Base-by-base conservation (phyloP, 2,329 filamentous ascomycete species). In the Didymellaceae sp. region DNA sequence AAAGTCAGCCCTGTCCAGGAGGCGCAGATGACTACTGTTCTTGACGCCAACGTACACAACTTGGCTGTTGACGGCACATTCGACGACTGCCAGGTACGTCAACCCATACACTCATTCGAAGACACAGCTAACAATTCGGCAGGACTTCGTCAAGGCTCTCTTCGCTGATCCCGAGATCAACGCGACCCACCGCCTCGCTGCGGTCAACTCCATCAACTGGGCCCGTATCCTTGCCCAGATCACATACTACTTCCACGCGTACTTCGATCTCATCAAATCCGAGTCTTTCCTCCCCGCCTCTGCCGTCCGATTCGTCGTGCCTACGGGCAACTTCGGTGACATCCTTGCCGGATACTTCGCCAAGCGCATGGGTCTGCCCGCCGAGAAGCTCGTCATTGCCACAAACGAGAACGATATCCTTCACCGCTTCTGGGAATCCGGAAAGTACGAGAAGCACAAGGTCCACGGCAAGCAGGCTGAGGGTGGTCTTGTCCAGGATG, bases 361-460 rank as follows among this genome's bases (percentile, higher is more conserved):
- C 16, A 87, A 88, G 63, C 82, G 86, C 63, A 96, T 96, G 91
- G 92, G 91, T 47, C 82, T 97, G 3, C 92, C 92, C 3, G 80
- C 87, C 3, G 88, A 94, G 57, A 96, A 93, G 77, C 85, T 99
- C 24, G 86, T 96, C 63, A 88, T 97, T 48, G 91, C 93, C 0
- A 97, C 93, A 42, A 97, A 97, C 74, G 92, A 95, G 77, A 99
- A 99, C 77, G 94, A 97, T 67, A 97, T 97, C 54, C 83, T 99
- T 9, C 85, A 97, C 75, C 86, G 94, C 25, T 99, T 99, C 82
- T 97, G 90, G 89, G 88, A 89, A 77, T 89, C 87, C 0, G 90
- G 93, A 30, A 82, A 82, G 60, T 97, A 97, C 76, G 90, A 94
- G 78, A 97, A 97, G 82, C 82, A 91, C 65, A 79, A 86, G 7